Conservation (phyloP, 176 grass and related monocot species). For the Rhynchospora breviuscula region DNA sequence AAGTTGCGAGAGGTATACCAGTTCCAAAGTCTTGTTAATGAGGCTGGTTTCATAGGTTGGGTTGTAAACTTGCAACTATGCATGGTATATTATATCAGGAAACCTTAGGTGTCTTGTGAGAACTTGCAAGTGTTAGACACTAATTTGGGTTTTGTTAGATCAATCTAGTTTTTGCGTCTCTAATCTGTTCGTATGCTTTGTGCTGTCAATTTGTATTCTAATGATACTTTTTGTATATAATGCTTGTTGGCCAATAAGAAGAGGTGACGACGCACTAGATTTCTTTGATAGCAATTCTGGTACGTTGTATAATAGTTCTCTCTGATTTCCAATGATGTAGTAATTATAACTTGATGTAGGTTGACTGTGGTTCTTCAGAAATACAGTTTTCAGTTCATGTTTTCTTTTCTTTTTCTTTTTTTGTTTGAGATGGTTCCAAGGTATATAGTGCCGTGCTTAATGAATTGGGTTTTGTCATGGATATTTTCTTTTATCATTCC, state of each 20-base stretch:
- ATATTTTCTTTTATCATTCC: background rate
- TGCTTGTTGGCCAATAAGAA: background rate
- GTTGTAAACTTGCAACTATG: background rate
- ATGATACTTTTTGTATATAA: background rate
- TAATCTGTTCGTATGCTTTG: background rate
- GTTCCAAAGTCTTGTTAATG: background rate
- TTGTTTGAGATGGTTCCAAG: background rate
- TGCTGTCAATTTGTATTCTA: background rate
- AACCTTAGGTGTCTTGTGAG: background rate
- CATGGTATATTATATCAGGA: background rate
- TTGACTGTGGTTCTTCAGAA: background rate
- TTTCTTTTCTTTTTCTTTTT: background rate
- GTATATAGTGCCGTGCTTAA: background rate
- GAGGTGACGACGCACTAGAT: background rate
- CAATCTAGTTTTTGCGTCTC: background rate
- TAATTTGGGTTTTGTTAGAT: background rate
- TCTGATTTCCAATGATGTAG: background rate
- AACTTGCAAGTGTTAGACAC: background rate
- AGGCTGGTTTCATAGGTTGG: background rate
- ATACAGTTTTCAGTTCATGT: background rate
- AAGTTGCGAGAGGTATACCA: background rate
- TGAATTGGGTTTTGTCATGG: background rate
- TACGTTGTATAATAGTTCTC: background rate
- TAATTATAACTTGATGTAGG: background rate
- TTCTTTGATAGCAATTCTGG: background rate